Percentiles rank a stretch among this genome's conserved stretches.
These are phyloP conservation scores for Ogataea ganodermae DNA, from an alignment of 805 yeast species.

Conservation along the genomic window DNA sequence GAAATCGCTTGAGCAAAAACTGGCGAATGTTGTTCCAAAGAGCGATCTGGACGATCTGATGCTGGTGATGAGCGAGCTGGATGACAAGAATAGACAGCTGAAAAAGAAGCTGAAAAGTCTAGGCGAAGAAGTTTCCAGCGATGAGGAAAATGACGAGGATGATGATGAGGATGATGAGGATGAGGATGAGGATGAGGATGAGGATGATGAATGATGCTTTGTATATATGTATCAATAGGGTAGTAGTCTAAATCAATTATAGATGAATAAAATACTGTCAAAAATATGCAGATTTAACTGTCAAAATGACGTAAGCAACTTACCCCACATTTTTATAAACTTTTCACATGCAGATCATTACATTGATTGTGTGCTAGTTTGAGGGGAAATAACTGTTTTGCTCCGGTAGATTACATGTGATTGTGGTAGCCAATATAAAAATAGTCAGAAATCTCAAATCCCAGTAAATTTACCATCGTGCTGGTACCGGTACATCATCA, in stretches of 20 bases:
- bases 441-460: not conserved
- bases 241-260: not conserved
- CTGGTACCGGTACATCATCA: not conserved
- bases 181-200: constrained; percentile 30
- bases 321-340: constrained; percentile 17
- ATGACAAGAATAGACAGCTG: constrained; percentile 62
- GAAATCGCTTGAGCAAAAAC: constrained; percentile 8
- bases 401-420: constrained; percentile 2
- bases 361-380: not conserved
- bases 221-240: constrained; percentile 1
- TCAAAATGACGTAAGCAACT: not conserved
- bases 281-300: not conserved
- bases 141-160: constrained; percentile 68
- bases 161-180: constrained; percentile 57
- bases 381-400: not conserved
- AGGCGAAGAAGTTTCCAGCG: constrained; percentile 68
- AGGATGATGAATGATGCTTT: not conserved
- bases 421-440: not conserved
- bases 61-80: constrained; percentile 75
- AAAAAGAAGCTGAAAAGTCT: constrained; percentile 50
- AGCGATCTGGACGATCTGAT: constrained; percentile 72
- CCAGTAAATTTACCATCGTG: no score
- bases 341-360: constrained; percentile 17
- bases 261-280: not conserved
- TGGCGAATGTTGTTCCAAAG: constrained; percentile 42